Percentiles rank a stretch among this genome's conserved stretches.
phyloP scores from a whole-genome alignment of 768 basidiomycete genomes.

The Coprinopsis sp. region DNA sequence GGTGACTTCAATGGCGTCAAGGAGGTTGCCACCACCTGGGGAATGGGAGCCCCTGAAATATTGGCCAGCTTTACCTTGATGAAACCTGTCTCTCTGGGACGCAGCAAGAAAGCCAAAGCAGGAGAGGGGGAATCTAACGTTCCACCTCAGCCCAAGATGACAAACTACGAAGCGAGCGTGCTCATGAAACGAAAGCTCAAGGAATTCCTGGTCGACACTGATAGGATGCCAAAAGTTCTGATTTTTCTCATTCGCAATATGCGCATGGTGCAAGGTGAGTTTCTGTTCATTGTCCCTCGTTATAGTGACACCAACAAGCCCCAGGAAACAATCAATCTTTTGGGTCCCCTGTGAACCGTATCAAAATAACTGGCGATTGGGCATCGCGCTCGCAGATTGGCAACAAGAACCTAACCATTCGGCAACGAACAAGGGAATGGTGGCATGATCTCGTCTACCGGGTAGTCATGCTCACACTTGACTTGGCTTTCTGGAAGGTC shows the following conservation, averaged over 20 bases:
- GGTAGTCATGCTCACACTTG: conserved; percentile 59
- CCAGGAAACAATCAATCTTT: conserved; percentile 76
- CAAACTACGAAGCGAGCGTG: conserved; percentile 66
- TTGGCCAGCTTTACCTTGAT: conserved; percentile 72
- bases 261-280: conserved; percentile 55
- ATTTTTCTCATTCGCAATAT: conserved; percentile 76
- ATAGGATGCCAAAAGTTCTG: conserved; percentile 72
- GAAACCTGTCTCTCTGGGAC: conserved; percentile 49
- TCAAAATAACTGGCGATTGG: conserved; percentile 85
- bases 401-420: conserved; percentile 36
- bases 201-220: conserved; percentile 66
- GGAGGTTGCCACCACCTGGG: conserved; percentile 54
- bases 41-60: conserved; percentile 65
- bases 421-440: conserved; percentile 45
- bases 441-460: conserved; percentile 61
- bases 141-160: conserved; percentile 35
- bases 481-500: conserved; percentile 66
- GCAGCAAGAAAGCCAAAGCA: conserved; percentile 23
- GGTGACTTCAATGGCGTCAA: conserved; percentile 52
- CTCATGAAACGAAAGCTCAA: conserved; percentile 63
- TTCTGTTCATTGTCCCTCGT: background rate
- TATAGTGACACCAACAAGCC: conserved; percentile 14
- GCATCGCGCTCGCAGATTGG: conserved; percentile 63
- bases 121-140: conserved; percentile 21
- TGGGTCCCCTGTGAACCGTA: conserved; percentile 83